Base-by-base conservation (phyloP, 306 rosid genomes). In the Sicyos baderoa region DNA sequence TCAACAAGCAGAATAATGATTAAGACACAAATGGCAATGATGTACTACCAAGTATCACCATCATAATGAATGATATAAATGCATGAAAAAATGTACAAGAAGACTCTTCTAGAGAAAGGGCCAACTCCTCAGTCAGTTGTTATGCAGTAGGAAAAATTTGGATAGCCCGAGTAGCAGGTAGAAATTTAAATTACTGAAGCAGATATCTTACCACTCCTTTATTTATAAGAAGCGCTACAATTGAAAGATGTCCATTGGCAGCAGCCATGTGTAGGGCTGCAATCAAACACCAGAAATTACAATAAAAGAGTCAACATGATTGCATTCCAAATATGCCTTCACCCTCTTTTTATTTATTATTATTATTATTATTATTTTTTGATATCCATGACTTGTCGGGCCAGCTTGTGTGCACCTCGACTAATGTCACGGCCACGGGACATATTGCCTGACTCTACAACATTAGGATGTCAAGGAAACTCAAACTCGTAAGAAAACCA, bases 251-350 rank as follows among this genome's bases (percentile, higher is more conserved):
- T 61, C 96, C 98, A 78, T 93, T 93, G 52, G 97, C 98, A 48
- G 91, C 89, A 74, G 95, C 94, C 97, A 93, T 89, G 75, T 89
- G 98, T 29, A 93, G 93, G 76, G 98, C 97, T 86, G 87, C 74
- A 79, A 68, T 37, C 70, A 69, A 67, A 58, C 18, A 51, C 51
- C 70, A 64, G 35, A 61, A 50, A 37, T 61, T 37, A 61, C 53
- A 64, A 44, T 12, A 4, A 63, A 2, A 5, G 5, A 44, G 68
- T 14, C 0, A 40, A 37, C 18, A 37, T 62, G 50, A 37, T 3
- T 3, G 25, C 50, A 9, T n/a, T 62, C 27, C 37, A 12, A 5
- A 14, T 66, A 42, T 9, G 32, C 2, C 17, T 22, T 7, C 66
- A 25, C 13, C 15, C 10, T 12, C 32, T 29, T 29, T 29, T 3